These are phyloP conservation scores for Pharnaceum exiguum DNA, from an alignment of 148 eudicot genomes.

Conservation along the genomic window DNA sequence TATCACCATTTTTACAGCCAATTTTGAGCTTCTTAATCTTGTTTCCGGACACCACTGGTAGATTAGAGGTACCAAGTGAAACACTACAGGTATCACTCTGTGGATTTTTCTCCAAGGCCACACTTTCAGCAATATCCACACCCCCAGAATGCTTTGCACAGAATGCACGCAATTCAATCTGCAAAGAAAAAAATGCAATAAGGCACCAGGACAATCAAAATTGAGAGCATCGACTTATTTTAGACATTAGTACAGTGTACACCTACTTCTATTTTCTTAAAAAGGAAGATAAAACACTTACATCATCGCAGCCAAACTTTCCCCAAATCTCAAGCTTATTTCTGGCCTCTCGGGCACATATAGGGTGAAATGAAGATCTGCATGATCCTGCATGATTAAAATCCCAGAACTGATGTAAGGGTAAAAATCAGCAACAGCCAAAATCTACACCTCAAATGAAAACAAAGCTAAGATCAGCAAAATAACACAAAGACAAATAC, in stretches of 20 bases:
- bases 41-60: slow-evolving; percentile 18
- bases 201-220: background rate
- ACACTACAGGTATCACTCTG: slow-evolving; percentile 22
- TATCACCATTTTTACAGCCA: slow-evolving; percentile 52
- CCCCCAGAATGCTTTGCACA: slow-evolving; percentile 78
- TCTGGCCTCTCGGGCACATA: slow-evolving; percentile 94
- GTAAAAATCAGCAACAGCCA: slow-evolving; percentile 1
- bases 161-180: slow-evolving; percentile 92
- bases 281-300: slow-evolving; percentile 31
- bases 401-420: background rate
- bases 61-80: slow-evolving; percentile 22
- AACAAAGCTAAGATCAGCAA: background rate
- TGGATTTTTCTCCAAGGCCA: slow-evolving; percentile 25
- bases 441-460: background rate
- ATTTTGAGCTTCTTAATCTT: slow-evolving; percentile 44
- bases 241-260: too few relatives aligned
- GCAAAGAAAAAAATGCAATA: slow-evolving; percentile 1
- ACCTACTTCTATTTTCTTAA: too few relatives aligned
- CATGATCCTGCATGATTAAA: slow-evolving; percentile 66
- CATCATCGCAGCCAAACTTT: slow-evolving; percentile 89
- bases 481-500: too few relatives aligned
- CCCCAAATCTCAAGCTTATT: slow-evolving; percentile 97
- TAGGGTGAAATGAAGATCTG: slow-evolving; percentile 90
- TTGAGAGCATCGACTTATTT: too few relatives aligned
- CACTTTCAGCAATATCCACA: slow-evolving; percentile 15